Evolutionary conservation across 495 filamentous ascomycete genomes (phyloP).

Genomic region (Usnea hakonensis): DNA sequence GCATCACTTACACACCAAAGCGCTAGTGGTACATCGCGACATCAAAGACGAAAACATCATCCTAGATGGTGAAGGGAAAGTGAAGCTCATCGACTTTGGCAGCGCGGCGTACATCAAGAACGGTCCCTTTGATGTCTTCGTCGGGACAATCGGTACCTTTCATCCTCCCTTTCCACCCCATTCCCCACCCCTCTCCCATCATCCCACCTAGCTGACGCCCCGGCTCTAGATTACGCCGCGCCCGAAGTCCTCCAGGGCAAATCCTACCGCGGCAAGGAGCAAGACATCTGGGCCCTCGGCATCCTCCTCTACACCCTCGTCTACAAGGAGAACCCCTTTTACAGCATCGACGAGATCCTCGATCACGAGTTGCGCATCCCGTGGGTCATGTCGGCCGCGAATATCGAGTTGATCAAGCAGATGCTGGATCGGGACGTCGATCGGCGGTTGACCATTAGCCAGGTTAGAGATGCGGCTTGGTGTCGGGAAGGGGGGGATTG

Average conservation of each 20-base stretch:
- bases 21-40: slow-evolving; percentile 88
- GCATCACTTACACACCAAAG: slow-evolving; percentile 85
- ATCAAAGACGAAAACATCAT: slow-evolving; percentile 99
- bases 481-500: slow-evolving; percentile 22
- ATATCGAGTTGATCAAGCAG: slow-evolving; percentile 76
- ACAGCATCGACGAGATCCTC: slow-evolving; percentile 98
- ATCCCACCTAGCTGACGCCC: not conserved
- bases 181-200: not conserved
- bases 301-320: slow-evolving; percentile 97
- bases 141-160: slow-evolving; percentile 91
- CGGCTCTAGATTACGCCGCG: slow-evolving; percentile 80
- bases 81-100: slow-evolving; percentile 97
- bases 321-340: slow-evolving; percentile 99
- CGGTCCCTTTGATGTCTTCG: slow-evolving; percentile 97
- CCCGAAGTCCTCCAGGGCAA: slow-evolving; percentile 92
- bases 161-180: not conserved
- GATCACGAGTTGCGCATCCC: slow-evolving; percentile 91
- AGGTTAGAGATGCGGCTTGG: slow-evolving; percentile 85
- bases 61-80: slow-evolving; percentile 87
- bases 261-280: slow-evolving; percentile 90
- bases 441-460: slow-evolving; percentile 67
- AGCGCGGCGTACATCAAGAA: slow-evolving; percentile 97
- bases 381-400: slow-evolving; percentile 82
- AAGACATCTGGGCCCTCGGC: slow-evolving; percentile 98
- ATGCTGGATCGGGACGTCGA: slow-evolving; percentile 92